Evolutionary conservation across 2,329 filamentous ascomycete genomes (phyloP).

Genomic region (Huntiella savannae): DNA sequence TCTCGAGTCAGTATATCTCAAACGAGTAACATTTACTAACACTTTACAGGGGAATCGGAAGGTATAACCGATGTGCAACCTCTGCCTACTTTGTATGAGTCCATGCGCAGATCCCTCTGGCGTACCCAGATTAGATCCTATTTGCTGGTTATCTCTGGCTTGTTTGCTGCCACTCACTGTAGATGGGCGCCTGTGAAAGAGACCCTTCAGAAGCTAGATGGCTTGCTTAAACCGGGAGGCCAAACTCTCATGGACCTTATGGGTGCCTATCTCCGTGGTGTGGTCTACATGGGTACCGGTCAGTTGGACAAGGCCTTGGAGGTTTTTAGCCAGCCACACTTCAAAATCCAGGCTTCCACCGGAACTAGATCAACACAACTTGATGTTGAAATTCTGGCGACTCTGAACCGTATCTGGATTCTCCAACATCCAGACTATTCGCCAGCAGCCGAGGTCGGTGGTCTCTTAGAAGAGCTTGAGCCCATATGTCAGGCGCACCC

Average conservation of each 20-base stretch:
- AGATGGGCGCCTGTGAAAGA: conserved; percentile 48
- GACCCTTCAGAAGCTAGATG: conserved; percentile 34
- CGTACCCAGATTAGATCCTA: conserved; percentile 47
- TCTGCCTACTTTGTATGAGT: conserved; percentile 26
- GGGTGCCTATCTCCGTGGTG: conserved; percentile 52
- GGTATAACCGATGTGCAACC: conserved; percentile 8
- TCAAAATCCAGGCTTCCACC: conserved; percentile 30
- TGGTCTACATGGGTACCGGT: conserved; percentile 60
- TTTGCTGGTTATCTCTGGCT: conserved; percentile 49
- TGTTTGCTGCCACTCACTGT: conserved; percentile 50
- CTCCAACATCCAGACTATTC: conserved; percentile 42
- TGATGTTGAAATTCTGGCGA: conserved; percentile 46
- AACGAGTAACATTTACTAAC: conserved; percentile 11
- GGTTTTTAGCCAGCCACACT: conserved; percentile 42
- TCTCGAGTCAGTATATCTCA: conserved; percentile 10
- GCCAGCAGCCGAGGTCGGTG: conserved; percentile 37
- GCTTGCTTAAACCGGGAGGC: conserved; percentile 21
- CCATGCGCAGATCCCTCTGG: conserved; percentile 42
- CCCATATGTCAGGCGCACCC: conserved; percentile 48
- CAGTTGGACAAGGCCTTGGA: conserved; percentile 48
- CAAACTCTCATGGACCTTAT: conserved; percentile 28
- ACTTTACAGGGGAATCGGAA: conserved; percentile 12
- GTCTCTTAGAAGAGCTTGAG: conserved; percentile 46
- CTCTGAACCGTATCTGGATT: conserved; percentile 53
- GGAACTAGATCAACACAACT: conserved; percentile 32